Evolutionary conservation across 129 eudicot genomes (phyloP).

Genomic region (Kitagawia praeruptora): DNA sequence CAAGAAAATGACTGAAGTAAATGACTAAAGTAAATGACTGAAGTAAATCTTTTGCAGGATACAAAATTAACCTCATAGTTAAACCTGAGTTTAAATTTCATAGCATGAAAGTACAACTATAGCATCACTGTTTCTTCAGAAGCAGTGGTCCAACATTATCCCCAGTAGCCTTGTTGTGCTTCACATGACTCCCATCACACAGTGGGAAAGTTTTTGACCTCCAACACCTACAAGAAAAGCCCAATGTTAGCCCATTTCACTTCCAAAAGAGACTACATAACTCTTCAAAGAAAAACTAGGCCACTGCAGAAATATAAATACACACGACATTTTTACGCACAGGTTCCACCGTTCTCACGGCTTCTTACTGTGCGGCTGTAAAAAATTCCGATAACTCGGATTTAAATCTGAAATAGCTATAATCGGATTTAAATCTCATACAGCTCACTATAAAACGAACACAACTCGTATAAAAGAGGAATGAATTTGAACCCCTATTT

Average conservation of each 20-base stretch:
- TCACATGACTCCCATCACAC: slow-evolving; percentile 88
- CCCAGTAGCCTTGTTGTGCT: slow-evolving; percentile 95
- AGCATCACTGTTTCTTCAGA: slow-evolving; percentile 54
- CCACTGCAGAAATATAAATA: background rate
- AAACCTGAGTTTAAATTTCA: background rate
- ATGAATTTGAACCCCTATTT: background rate
- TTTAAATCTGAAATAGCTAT: background rate
- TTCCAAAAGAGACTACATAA: background rate
- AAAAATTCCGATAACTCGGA: background rate
- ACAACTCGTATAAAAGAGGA: background rate
- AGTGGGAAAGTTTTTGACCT: slow-evolving; percentile 91
- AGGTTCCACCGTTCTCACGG: too few relatives aligned
- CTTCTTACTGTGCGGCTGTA: too few relatives aligned
- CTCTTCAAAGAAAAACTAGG: background rate
- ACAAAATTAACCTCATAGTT: background rate
- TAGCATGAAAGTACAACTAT: background rate
- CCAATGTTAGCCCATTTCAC: background rate
- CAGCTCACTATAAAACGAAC: background rate
- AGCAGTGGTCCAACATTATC: slow-evolving; percentile 96
- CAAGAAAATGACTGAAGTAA: too few relatives aligned
- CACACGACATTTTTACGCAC: background rate
- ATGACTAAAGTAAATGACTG: too few relatives aligned
- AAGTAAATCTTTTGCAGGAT: background rate
- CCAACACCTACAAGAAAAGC: slow-evolving; percentile 65
- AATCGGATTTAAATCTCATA: background rate